A percentile compares a stretch with the other conserved stretches of the same genome.
Conservation (phyloP, 768 basidiomycete species). For the Steccherinum ochraceum region DNA sequence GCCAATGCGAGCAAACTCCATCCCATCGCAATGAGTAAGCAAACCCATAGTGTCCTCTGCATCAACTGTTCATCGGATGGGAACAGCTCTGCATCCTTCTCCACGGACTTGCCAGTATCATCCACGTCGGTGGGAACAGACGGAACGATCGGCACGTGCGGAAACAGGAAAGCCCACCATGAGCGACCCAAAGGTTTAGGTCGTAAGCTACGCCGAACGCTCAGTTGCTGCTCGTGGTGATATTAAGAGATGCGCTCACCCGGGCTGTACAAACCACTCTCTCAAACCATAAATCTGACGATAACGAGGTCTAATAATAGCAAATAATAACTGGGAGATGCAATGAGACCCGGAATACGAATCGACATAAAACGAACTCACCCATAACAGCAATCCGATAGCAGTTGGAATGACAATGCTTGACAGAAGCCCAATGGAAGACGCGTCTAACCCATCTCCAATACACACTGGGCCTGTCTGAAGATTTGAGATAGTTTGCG, state of each 20-base stretch:
- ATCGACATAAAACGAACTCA: constrained; percentile 29
- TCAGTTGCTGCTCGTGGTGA: neutral
- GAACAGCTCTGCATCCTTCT: constrained; percentile 48
- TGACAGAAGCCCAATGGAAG: constrained; percentile 54
- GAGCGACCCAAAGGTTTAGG: constrained; percentile 53
- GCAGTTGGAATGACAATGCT: constrained; percentile 50
- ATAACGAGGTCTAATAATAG: constrained; percentile 58
- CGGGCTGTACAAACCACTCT: constrained; percentile 72
- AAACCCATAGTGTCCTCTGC: constrained; percentile 65
- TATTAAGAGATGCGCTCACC: constrained; percentile 40
- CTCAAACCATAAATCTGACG: constrained; percentile 66
- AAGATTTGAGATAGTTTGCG: constrained; percentile 13
- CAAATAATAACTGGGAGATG: constrained; percentile 51
- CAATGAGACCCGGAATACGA: too few relatives aligned
- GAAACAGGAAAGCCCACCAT: constrained; percentile 65
- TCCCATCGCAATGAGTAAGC: constrained; percentile 54
- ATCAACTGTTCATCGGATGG: constrained; percentile 71
- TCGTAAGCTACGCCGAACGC: constrained; percentile 41
- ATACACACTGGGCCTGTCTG: constrained; percentile 43
- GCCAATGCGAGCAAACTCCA: constrained; percentile 66
- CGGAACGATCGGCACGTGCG: constrained; percentile 62
- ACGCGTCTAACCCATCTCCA: constrained; percentile 59
- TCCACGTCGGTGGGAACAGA: constrained; percentile 49
- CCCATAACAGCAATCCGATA: constrained; percentile 65
- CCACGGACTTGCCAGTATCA: constrained; percentile 42